A percentile compares a stretch with the other conserved stretches of the same genome.
Conservation (phyloP, 306 rosid species). For the Chamaecrista fasciculata region DNA sequence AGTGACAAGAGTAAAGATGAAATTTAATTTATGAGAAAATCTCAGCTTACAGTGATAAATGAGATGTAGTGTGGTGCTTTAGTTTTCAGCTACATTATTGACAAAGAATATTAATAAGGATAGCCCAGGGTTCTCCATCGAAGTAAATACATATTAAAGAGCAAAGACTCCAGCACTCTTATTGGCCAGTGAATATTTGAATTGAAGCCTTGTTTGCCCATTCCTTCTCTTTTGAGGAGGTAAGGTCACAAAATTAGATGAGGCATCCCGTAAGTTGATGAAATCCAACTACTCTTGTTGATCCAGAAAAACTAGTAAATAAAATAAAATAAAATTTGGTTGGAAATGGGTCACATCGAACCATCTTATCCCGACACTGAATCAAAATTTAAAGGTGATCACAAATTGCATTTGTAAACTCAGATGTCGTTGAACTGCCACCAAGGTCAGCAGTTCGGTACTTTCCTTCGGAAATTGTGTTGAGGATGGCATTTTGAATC, state of each 20-base stretch:
- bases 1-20: background rate
- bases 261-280: slow-evolving; percentile 43
- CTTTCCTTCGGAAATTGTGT: slow-evolving; percentile 86
- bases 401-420: slow-evolving; percentile 72
- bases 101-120: slow-evolving; percentile 1
- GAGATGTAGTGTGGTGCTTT: background rate
- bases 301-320: slow-evolving; percentile 25
- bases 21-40: background rate
- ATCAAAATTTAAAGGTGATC: slow-evolving; percentile 70
- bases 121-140: background rate
- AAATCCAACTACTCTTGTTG: slow-evolving; percentile 37
- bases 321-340: slow-evolving; percentile 28
- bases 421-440: slow-evolving; percentile 71
- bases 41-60: background rate
- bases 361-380: slow-evolving; percentile 28
- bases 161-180: slow-evolving; percentile 3
- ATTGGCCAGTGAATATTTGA: slow-evolving; percentile 9
- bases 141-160: background rate
- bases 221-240: slow-evolving; percentile 30
- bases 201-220: slow-evolving; percentile 23
- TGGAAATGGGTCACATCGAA: slow-evolving; percentile 35
- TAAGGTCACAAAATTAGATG: slow-evolving; percentile 16
- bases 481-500: slow-evolving; percentile 81
- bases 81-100: slow-evolving; percentile 1
- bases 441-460: slow-evolving; percentile 97